Evolutionary conservation across 345 rosid species (phyloP).

Genomic region (Hibiscus syriacus): DNA sequence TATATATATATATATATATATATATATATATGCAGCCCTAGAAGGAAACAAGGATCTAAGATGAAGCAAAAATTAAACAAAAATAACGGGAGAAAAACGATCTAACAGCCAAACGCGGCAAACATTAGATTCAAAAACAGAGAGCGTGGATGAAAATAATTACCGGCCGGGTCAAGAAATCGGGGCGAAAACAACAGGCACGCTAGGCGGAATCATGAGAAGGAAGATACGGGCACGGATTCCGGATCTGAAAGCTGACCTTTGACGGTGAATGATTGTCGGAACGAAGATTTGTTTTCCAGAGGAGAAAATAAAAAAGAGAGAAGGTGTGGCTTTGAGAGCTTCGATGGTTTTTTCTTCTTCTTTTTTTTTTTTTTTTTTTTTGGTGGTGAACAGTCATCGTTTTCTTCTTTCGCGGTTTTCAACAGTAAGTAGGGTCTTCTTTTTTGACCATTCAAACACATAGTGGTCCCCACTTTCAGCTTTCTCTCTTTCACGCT

Average conservation of each 20-base stretch:
- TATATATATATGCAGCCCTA: not conserved
- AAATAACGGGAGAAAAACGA: not conserved
- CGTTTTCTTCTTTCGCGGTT: slow-evolving; percentile 4
- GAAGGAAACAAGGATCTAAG: not conserved
- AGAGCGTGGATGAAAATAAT: not conserved
- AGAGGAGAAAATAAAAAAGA: not conserved
- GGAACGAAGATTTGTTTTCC: not conserved
- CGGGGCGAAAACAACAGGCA: not conserved
- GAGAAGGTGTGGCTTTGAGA: not conserved
- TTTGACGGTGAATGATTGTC: not conserved
- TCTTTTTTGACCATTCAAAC: slow-evolving; percentile 67
- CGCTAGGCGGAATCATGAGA: slow-evolving; percentile 14
- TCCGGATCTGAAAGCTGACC: not conserved
- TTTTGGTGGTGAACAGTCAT: slow-evolving; percentile 8
- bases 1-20: too few relatives aligned
- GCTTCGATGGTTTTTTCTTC: too few relatives aligned
- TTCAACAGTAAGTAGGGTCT: slow-evolving; percentile 5
- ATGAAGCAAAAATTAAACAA: not conserved
- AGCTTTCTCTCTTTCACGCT: slow-evolving; percentile 13
- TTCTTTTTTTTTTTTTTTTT: not conserved
- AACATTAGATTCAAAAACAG: slow-evolving; percentile 5
- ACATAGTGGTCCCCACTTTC: slow-evolving; percentile 18
- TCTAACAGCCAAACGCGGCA: not conserved
- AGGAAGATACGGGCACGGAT: not conserved
- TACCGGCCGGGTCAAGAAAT: slow-evolving; percentile 17